Evolutionary conservation across 2,329 filamentous ascomycete species (phyloP).

Genomic region (Chaetomium sp.): DNA sequence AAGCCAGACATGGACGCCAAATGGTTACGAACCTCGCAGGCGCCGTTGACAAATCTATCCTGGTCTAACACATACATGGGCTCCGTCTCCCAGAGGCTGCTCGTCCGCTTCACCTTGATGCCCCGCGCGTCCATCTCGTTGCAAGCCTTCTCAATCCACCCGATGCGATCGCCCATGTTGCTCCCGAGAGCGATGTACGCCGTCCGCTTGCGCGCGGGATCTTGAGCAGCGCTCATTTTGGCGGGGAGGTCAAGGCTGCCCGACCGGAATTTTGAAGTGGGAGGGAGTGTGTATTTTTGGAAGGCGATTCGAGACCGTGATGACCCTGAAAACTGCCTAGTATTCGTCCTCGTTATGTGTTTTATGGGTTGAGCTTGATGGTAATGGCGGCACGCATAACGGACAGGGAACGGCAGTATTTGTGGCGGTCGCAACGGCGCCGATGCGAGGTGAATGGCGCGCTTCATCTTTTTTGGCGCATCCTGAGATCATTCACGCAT

Average conservation of each 20-base stretch:
- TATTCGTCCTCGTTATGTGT: slow-evolving; percentile 14
- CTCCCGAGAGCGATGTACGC: slow-evolving; percentile 87
- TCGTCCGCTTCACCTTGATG: slow-evolving; percentile 72
- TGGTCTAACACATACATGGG: slow-evolving; percentile 97
- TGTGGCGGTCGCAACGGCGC: slow-evolving; percentile 12
- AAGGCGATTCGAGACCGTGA: slow-evolving; percentile 11
- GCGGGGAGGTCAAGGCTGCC: slow-evolving; percentile 12
- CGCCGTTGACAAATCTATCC: slow-evolving; percentile 82
- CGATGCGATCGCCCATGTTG: slow-evolving; percentile 81
- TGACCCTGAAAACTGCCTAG: slow-evolving; percentile 17
- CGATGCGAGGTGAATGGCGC: slow-evolving; percentile 1
- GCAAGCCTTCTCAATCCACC: slow-evolving; percentile 79
- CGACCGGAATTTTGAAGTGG: neutral
- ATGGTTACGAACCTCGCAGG: slow-evolving; percentile 65
- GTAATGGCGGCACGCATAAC: slow-evolving; percentile 7
- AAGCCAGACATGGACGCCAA: too few relatives aligned
- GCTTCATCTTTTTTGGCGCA: slow-evolving; percentile 14
- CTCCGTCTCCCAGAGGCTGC: slow-evolving; percentile 86
- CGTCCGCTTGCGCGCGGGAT: slow-evolving; percentile 32
- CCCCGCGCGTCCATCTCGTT: slow-evolving; percentile 65
- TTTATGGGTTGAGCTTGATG: slow-evolving; percentile 7
- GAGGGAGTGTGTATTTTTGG: slow-evolving; percentile 22
- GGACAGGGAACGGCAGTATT: neutral
- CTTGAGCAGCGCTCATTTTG: slow-evolving; percentile 14
- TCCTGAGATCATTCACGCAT: slow-evolving; percentile 1